These are phyloP conservation scores for Podila clonocystis DNA, from an alignment of 192 early-diverging fungal species.

Conservation along the genomic window DNA sequence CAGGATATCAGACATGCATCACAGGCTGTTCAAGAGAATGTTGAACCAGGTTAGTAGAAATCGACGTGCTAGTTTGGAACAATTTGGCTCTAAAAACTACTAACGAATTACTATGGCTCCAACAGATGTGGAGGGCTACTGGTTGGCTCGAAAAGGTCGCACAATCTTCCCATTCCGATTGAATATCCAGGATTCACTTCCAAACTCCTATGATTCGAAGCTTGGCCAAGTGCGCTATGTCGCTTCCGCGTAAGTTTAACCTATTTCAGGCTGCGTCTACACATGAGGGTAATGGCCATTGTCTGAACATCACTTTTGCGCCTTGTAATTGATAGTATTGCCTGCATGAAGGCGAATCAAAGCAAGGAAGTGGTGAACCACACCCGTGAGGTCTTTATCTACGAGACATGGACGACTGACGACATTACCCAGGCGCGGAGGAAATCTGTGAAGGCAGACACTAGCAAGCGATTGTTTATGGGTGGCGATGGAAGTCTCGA, in stretches of 20 bases:
- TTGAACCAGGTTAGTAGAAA: conserved; percentile 26
- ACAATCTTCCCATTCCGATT: conserved; percentile 48
- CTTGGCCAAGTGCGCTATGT: conserved; percentile 44
- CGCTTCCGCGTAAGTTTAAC: conserved; percentile 35
- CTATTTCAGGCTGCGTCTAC: too few species aligned
- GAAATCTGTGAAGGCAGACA: conserved; percentile 47
- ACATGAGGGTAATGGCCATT: too few species aligned
- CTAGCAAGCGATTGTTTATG: conserved; percentile 48
- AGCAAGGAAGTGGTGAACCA: conserved; percentile 43
- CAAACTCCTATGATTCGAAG: conserved; percentile 46
- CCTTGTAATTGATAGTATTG: conserved; percentile 11
- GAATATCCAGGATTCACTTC: conserved; percentile 39
- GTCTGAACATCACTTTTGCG: neutral
- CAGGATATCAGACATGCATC: conserved; percentile 39
- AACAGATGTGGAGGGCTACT: conserved; percentile 31
- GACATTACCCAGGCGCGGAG: conserved; percentile 30
- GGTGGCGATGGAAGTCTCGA: conserved; percentile 46
- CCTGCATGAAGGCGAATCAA: conserved; percentile 24
- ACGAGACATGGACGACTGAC: conserved; percentile 50
- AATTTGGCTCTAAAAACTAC: too few species aligned
- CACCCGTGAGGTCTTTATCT: conserved; percentile 44
- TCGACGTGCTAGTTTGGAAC: too few species aligned
- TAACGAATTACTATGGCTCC: too few species aligned
- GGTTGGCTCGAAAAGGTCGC: conserved; percentile 43
- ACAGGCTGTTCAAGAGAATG: conserved; percentile 44